Conservation (phyloP, 352 stramenopile species). For the Phytophthora niederhauseri region DNA sequence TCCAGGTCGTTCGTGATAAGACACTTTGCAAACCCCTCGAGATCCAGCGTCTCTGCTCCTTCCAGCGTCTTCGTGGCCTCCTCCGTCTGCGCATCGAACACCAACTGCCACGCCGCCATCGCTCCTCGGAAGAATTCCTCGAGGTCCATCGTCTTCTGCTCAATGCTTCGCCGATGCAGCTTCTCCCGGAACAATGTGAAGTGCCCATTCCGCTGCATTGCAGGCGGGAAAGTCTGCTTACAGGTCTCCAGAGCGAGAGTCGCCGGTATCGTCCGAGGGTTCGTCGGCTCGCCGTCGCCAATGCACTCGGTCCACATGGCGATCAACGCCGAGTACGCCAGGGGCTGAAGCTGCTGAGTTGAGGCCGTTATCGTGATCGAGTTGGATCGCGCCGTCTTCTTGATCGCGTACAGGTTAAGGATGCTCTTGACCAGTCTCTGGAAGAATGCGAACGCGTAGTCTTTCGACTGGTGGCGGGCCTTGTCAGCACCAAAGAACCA, state of each 20-base stretch:
- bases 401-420: constrained; percentile 37
- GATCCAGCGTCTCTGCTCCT: constrained; percentile 32
- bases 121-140: constrained; percentile 45
- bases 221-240: constrained; percentile 43
- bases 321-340: constrained; percentile 54
- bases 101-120: constrained; percentile 51
- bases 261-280: constrained; percentile 24
- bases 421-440: constrained; percentile 56
- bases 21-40: constrained; percentile 46
- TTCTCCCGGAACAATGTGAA: constrained; percentile 45
- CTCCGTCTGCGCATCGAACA: constrained; percentile 42
- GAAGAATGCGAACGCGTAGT: constrained; percentile 69
- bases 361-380: constrained; percentile 15
- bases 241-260: constrained; percentile 51
- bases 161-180: constrained; percentile 44
- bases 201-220: constrained; percentile 43
- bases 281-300: constrained; percentile 56
- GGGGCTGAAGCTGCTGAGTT: constrained; percentile 14
- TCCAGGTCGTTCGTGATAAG: constrained; percentile 46
- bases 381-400: constrained; percentile 32
- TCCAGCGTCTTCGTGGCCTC: constrained; percentile 36
- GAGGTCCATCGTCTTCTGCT: constrained; percentile 50
- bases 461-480: constrained; percentile 43
- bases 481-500: constrained; percentile 74
- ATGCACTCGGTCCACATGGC: constrained; percentile 67